A percentile compares a stretch with the other conserved stretches of the same genome.
These are phyloP conservation scores for Cercophora samala DNA, from an alignment of 495 filamentous ascomycete species.

Conservation along the genomic window DNA sequence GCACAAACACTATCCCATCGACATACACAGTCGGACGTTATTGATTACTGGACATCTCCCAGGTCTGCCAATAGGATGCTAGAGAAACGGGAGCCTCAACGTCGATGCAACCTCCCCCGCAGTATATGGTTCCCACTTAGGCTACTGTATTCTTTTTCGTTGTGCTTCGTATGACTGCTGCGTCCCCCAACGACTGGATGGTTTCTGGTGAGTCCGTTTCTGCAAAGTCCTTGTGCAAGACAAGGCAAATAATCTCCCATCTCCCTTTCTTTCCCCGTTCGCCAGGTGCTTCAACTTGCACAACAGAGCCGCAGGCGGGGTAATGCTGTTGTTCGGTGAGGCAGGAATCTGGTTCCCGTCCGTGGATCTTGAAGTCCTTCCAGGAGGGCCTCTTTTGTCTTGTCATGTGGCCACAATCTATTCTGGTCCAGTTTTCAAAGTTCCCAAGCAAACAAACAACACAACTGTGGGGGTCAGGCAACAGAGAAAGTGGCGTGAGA, in stretches of 20 bases:
- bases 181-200: background rate
- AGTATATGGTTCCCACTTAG: background rate
- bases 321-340: background rate
- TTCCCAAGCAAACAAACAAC: background rate
- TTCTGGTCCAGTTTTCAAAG: background rate
- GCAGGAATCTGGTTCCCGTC: background rate
- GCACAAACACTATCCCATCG: background rate
- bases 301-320: background rate
- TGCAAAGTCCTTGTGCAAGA: background rate
- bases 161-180: background rate
- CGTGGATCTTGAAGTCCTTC: too few species aligned
- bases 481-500: background rate
- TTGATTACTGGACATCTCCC: background rate
- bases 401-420: background rate
- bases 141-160: background rate
- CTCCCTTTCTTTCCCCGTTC: background rate
- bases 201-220: background rate
- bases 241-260: background rate
- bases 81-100: conserved; percentile 4
- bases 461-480: background rate
- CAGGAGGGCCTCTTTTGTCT: background rate
- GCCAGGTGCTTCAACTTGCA: background rate
- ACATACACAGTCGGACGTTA: background rate
- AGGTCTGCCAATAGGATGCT: background rate
- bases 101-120: background rate